Base-by-base conservation (phyloP, 1,139 yeast species). In the Kodamaea derodonti region DNA sequence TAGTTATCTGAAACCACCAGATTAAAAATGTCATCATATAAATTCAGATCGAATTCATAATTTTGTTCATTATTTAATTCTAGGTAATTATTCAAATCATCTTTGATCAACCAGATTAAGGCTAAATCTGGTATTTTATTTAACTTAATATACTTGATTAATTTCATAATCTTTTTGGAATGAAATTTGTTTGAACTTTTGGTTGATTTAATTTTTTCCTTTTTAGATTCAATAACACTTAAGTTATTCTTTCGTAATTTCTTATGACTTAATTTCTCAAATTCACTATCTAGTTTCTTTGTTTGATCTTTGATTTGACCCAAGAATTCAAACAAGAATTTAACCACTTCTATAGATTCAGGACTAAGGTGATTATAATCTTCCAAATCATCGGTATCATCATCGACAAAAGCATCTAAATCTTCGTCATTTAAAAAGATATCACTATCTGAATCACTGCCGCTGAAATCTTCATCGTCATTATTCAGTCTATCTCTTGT, bases 1-100 rank as follows among this genome's bases (percentile, higher is more conserved):
- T 25, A 25, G 17, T 25, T 25, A 8, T 25, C 28, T 5, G 28
- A 5, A 13, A 25, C 11, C 17, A 43, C 35, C 50, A 46, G 50
- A 26, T 58, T 66, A 38, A 64, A 54, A 18, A 69, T 57, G 36
- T 69, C 75, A 38, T 69, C 75, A 41, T 69, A 69, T 31, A 69
- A 52, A 4, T 67, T 50, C 14, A 58, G 67, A 35, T 68, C 72
- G 42, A 61, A 66, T 6, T 59, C 49, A 36, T 60, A 60, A 34
- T 60, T 70, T 14, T 68, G 65, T 27, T 68, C 73, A 31, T 64
- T 69, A 37, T 62, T 62, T 3, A 67, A 54, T 33, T 58, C 65
- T 36, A 69, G 53, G 40, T 64, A 68, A 36, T 60, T 60, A 26
- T 48, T 65, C 38, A 69, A 56, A 47, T 69, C 74, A 18, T 64